Evolutionary conservation across 345 rosid genomes (phyloP), one percentile per base, ranked within the genome.

Genomic region (Euclidium syriacum): DNA sequence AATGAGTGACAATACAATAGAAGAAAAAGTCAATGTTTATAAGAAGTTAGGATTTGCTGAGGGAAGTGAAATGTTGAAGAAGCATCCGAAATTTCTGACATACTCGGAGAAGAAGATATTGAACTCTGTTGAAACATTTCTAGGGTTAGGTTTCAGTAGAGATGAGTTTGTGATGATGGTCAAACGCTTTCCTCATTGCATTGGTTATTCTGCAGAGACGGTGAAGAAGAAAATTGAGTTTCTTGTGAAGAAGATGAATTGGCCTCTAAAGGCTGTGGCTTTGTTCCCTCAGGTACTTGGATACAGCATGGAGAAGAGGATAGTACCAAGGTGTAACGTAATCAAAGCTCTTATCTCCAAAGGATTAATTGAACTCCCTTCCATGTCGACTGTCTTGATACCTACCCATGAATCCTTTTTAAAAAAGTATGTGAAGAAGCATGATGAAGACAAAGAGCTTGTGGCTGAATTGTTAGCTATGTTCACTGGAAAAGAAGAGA

Each of bases 231-330:
- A 4, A 8, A 49, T 61, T 35, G 66, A 71, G 42, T 71, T 59
- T 55, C 46, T 75, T 10, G 73, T 73, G 34, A 67, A 71, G 42
- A 60, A 62, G 26, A 62, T 75, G 75, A 69, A 70, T 16, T 74
- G 54, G 44, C 22, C 36, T 25, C 7, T n/a, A n/a, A n/a, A n/a
- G n/a, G n/a, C n/a, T n/a, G n/a, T n/a, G n/a, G n/a, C n/a, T n/a
- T n/a, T n/a, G n/a, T n/a, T n/a, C n/a, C n/a, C n/a, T n/a, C n/a
- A n/a, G n/a, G n/a, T n/a, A n/a, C n/a, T n/a, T n/a, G n/a, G n/a
- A n/a, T n/a, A n/a, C n/a, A n/a, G n/a, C n/a, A n/a, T n/a, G n/a
- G n/a, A n/a, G n/a, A n/a, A n/a, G n/a, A n/a, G n/a, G n/a, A n/a
- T n/a, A n/a, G n/a, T n/a, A n/a, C n/a, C n/a, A n/a, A n/a, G n/a